Conservation (phyloP, 2,329 filamentous ascomycete species). For the Raffaelea arxii region DNA sequence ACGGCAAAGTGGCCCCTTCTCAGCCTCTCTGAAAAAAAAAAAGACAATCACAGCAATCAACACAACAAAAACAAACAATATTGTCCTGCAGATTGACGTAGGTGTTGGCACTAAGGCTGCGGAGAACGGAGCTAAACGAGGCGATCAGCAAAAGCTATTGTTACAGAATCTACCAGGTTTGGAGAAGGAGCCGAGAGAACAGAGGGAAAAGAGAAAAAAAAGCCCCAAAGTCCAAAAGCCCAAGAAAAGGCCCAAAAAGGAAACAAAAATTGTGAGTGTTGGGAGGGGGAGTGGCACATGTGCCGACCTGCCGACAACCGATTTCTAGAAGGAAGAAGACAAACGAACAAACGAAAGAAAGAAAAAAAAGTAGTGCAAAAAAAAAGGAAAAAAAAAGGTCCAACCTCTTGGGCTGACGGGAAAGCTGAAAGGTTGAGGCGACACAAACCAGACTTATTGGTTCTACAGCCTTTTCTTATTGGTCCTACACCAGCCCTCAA, state of each 20-base stretch:
- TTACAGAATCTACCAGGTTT: too few relatives aligned
- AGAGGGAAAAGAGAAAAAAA: not conserved
- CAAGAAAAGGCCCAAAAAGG: not conserved
- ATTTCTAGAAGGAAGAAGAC: too few relatives aligned
- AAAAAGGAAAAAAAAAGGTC: not conserved
- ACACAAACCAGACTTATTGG: too few relatives aligned
- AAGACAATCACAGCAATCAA: not conserved
- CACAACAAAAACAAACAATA: not conserved
- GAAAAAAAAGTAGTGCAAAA: not conserved
- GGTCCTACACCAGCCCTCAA: too few relatives aligned
- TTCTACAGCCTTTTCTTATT: too few relatives aligned
- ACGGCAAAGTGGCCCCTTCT: not conserved
- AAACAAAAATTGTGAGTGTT: not conserved
- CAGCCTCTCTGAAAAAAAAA: too few relatives aligned
- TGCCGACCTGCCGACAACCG: too few relatives aligned
- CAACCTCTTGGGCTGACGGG: not conserved
- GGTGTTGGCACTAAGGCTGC: too few relatives aligned
- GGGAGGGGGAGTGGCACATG: not conserved
- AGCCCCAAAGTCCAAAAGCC: not conserved
- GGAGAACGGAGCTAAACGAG: too few relatives aligned
- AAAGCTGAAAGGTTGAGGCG: not conserved
- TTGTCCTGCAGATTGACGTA: not conserved
- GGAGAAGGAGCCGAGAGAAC: not conserved
- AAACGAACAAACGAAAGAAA: too few relatives aligned
- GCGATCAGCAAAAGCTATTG: too few relatives aligned